Base-by-base conservation (phyloP, 768 basidiomycete genomes). In the Strobilomyces confusus region DNA sequence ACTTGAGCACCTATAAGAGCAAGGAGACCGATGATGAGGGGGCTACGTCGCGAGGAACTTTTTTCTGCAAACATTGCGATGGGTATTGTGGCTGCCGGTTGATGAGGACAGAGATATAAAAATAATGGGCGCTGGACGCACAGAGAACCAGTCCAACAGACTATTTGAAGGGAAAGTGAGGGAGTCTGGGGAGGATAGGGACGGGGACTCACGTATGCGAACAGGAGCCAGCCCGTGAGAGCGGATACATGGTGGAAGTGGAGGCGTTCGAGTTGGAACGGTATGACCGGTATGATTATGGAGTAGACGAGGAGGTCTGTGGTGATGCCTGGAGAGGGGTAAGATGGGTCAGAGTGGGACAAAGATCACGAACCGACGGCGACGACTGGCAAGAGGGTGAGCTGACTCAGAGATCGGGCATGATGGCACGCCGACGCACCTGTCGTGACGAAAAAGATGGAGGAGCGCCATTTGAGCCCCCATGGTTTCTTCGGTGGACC, bases 271-370 rank as follows among this genome's bases (percentile, higher is more conserved):
- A 86, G 75, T 32, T 81, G 82, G 60, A 84, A 85, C 2, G 84
- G 83, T 52, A 84, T 73, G 29, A 84, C 81, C 9, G 84, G 83
- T 30, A 84, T 78, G 52, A 84, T 79, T 25, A 81, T 72, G 5
- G 82, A 80, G 59, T 84, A 85, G 11, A 81, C 78, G n/a, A 84
- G 65, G 1, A 82, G 59, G 63, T 85, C 84, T 1, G 77, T 78
- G 4, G 70, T 70, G 41, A 74, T 70, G 11, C 73, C 73, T 74
- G 25, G 36, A 20, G 41, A 29, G 36, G 23, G 22, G 48, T 51
- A 1, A 53, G 49, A 32, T 15, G 33, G 17, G 29, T 32, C 14
- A 9, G 15, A 17, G 29, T 3, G 17, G n/a, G 29, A 4, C 34
- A n/a, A 19, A 29, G 9, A 8, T 9, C 32, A 68, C 75, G 40